Conservation (phyloP, 1,139 yeast genomes). For the Suhomyces yuchorum region DNA sequence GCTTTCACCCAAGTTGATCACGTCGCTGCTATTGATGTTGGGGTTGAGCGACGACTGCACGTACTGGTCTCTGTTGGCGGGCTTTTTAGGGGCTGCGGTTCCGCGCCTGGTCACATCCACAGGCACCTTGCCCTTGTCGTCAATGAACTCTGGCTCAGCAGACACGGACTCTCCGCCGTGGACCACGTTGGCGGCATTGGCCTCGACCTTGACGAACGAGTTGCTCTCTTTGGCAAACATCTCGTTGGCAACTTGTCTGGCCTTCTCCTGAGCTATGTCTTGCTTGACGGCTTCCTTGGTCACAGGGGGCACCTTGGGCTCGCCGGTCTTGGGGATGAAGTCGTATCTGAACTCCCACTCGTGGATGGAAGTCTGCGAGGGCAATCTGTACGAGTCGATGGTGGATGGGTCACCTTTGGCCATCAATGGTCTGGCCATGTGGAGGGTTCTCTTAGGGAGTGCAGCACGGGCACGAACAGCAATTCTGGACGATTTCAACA, state of each 20-base stretch:
- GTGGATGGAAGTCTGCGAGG: conserved; percentile 50
- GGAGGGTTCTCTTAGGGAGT: not conserved
- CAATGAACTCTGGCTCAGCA: conserved; percentile 43
- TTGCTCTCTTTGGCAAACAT: conserved; percentile 39
- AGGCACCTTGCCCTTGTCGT: conserved; percentile 32
- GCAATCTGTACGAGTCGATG: conserved; percentile 47
- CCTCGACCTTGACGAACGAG: conserved; percentile 48
- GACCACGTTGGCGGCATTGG: conserved; percentile 43
- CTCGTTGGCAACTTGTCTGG: conserved; percentile 45
- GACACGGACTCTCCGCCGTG: conserved; percentile 48
- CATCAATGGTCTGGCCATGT: not conserved
- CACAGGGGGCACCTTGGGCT: conserved; percentile 55
- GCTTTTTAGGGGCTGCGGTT: conserved; percentile 24
- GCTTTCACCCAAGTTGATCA: conserved; percentile 41
- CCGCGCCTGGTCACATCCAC: conserved; percentile 19
- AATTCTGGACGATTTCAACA: conserved; percentile 4
- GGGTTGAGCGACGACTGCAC: conserved; percentile 48
- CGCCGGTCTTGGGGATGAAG: conserved; percentile 45
- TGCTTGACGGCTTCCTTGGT: conserved; percentile 53
- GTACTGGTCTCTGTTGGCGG: conserved; percentile 46
- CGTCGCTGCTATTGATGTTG: conserved; percentile 40
- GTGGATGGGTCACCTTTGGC: conserved; percentile 51
- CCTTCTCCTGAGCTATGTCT: conserved; percentile 48
- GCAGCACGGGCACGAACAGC: conserved; percentile 3
- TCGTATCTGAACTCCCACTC: conserved; percentile 57